Evolutionary conservation across 495 filamentous ascomycete species (phyloP).

Genomic region (Trichodelitschia bisporula): DNA sequence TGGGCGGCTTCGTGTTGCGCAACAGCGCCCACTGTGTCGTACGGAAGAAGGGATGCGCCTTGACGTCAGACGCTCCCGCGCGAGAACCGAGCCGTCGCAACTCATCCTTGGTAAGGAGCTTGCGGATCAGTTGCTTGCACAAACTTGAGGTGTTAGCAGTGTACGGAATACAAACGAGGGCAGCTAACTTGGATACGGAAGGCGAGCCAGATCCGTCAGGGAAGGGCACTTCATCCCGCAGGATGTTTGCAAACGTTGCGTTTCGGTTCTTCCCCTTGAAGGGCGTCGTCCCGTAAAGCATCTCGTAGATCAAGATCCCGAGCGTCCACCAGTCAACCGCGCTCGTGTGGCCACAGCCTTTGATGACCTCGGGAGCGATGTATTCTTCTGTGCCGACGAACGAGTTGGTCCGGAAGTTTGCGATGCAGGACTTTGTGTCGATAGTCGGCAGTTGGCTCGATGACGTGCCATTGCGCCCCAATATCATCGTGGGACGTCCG

Average conservation of each 20-base stretch:
- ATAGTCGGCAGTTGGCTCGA: slow-evolving; percentile 76
- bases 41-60: slow-evolving; percentile 88
- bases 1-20: slow-evolving; percentile 95
- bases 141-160: slow-evolving; percentile 27
- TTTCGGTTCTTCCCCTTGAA: slow-evolving; percentile 99
- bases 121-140: slow-evolving; percentile 91
- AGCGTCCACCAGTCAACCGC: slow-evolving; percentile 99
- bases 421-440: slow-evolving; percentile 95
- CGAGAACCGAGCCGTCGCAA: slow-evolving; percentile 82
- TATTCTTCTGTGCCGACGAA: slow-evolving; percentile 98
- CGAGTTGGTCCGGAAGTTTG: slow-evolving; percentile 93
- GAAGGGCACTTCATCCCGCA: slow-evolving; percentile 84
- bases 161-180: slow-evolving; percentile 1
- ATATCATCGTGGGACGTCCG: slow-evolving; percentile 91
- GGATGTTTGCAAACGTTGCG: slow-evolving; percentile 90
- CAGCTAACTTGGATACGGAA: slow-evolving; percentile 69
- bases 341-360: slow-evolving; percentile 92
- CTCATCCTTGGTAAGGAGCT: slow-evolving; percentile 94
- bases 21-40: slow-evolving; percentile 91
- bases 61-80: slow-evolving; percentile 90
- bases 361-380: slow-evolving; percentile 95
- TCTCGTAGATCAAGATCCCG: slow-evolving; percentile 91
- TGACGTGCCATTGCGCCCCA: slow-evolving; percentile 33
- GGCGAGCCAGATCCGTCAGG: slow-evolving; percentile 68
- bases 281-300: slow-evolving; percentile 95